These are phyloP conservation scores for Somion occarium DNA, from an alignment of 1,284 basidiomycete genomes.

Conservation along the genomic window DNA sequence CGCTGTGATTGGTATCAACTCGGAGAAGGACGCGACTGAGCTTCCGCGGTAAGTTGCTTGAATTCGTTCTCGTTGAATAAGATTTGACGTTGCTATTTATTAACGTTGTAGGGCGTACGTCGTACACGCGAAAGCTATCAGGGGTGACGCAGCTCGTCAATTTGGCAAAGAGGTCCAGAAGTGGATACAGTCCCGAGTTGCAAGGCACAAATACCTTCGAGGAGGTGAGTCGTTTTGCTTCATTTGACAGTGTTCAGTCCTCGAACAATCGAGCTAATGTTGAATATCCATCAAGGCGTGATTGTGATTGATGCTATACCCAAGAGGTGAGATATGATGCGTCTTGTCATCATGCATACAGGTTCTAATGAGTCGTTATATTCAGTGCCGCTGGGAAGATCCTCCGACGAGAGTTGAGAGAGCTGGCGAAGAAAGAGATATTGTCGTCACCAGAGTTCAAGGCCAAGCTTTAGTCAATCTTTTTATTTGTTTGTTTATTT, in stretches of 20 bases:
- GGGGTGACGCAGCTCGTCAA: constrained; percentile 29
- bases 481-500: no score
- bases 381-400: constrained; percentile 68
- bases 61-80: background rate
- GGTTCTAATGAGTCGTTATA: background rate
- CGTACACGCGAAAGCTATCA: constrained; percentile 44
- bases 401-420: constrained; percentile 54
- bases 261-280: background rate
- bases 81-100: background rate
- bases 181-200: constrained; percentile 63
- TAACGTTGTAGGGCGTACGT: constrained; percentile 58
- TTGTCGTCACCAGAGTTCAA: constrained; percentile 11
- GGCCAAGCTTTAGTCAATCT: no score
- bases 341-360: background rate
- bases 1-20: constrained; percentile 21
- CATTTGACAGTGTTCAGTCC: background rate
- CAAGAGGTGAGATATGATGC: constrained; percentile 46
- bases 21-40: constrained; percentile 55
- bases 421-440: constrained; percentile 47
- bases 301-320: constrained; percentile 46
- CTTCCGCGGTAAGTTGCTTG: constrained; percentile 55
- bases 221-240: constrained; percentile 52
- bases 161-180: constrained; percentile 48
- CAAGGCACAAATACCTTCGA: constrained; percentile 60
- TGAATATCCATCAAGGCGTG: constrained; percentile 1